Percentiles rank a stretch among this genome's conserved stretches.
Evolutionary conservation across 1,284 basidiomycete species (phyloP).

Genomic region (Microbotryum violaceum): DNA sequence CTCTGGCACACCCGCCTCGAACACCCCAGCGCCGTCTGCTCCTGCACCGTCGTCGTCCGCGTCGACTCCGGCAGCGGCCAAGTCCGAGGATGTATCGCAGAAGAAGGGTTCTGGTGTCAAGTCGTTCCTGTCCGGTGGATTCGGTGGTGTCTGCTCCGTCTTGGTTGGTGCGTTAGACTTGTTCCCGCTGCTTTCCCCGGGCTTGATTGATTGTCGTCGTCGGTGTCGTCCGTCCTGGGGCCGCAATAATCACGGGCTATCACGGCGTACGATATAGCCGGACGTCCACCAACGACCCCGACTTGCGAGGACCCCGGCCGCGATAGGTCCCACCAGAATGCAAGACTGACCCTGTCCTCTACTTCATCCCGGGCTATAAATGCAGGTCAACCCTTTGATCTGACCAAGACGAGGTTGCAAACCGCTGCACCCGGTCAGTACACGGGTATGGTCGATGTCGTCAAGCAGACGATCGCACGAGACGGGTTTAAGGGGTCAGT

Average conservation of each 20-base stretch:
- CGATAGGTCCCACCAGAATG: neutral
- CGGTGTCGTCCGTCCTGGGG: no score
- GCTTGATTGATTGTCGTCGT: neutral
- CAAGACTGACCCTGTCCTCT: neutral
- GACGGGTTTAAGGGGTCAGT: constrained; percentile 83
- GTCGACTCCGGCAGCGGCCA: neutral
- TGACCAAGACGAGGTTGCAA: constrained; percentile 93
- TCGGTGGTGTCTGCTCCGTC: constrained; percentile 79
- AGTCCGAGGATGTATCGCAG: constrained; percentile 20
- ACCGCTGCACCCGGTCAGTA: constrained; percentile 86
- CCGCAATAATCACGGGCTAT: no score
- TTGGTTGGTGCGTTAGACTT: constrained; percentile 63
- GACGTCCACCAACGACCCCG: neutral
- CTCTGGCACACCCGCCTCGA: no score
- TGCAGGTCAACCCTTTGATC: constrained; percentile 89
- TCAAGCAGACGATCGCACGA: constrained; percentile 75
- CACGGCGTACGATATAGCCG: no score
- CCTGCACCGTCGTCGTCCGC: no score
- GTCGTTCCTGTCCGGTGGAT: constrained; percentile 82
- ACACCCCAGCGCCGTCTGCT: no score
- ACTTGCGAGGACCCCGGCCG: neutral
- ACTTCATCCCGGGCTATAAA: neutral
- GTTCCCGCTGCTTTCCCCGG: neutral
- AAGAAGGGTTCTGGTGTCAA: constrained; percentile 47
- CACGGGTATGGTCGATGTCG: constrained; percentile 86